Evolutionary conservation across 805 yeast genomes (phyloP).

Genomic region (Yarrowia sp.): DNA sequence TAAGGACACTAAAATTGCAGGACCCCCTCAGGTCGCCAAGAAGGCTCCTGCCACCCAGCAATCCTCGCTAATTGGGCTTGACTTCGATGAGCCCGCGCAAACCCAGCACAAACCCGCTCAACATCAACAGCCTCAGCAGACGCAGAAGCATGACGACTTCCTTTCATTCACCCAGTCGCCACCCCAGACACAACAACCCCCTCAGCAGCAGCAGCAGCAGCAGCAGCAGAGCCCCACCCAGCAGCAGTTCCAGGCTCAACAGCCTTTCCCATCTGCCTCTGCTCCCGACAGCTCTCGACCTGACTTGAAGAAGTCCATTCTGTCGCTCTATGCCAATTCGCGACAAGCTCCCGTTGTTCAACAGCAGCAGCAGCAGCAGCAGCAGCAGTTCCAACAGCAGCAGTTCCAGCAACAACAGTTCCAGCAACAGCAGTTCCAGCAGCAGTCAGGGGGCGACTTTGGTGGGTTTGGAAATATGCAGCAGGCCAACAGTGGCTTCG

Average conservation of each 20-base stretch:
- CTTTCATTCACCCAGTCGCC: slow-evolving; percentile 8
- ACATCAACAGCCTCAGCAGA: slow-evolving; percentile 25
- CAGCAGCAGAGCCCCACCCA: slow-evolving; percentile 25
- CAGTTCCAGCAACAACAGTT: slow-evolving; percentile 2
- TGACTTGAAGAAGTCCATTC: slow-evolving; percentile 85
- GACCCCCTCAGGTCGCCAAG: slow-evolving; percentile 10
- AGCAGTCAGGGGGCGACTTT: slow-evolving; percentile 19
- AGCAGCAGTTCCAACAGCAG: slow-evolving; percentile 6
- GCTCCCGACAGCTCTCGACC: slow-evolving; percentile 49
- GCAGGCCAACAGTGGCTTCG: slow-evolving; percentile 2
- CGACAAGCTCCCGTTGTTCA: slow-evolving; percentile 17
- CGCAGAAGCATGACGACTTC: slow-evolving; percentile 26
- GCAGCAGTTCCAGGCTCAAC: slow-evolving; percentile 30
- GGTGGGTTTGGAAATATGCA: slow-evolving; percentile 9
- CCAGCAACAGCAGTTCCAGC: slow-evolving; percentile 18
- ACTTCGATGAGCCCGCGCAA: slow-evolving; percentile 30
- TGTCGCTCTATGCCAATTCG: slow-evolving; percentile 69
- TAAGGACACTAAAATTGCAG: slow-evolving; percentile 6
- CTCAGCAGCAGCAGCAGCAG: slow-evolving; percentile 29
- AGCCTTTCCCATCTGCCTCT: slow-evolving; percentile 28
- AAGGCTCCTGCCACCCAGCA: slow-evolving; percentile 26
- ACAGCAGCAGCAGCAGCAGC: slow-evolving; percentile 25
- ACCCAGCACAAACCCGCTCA: slow-evolving; percentile 24
- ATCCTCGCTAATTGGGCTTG: slow-evolving; percentile 31
- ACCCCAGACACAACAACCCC: slow-evolving; percentile 30